Conservation (phyloP, 2,329 filamentous ascomycete genomes). For the Diplodia corticola region DNA sequence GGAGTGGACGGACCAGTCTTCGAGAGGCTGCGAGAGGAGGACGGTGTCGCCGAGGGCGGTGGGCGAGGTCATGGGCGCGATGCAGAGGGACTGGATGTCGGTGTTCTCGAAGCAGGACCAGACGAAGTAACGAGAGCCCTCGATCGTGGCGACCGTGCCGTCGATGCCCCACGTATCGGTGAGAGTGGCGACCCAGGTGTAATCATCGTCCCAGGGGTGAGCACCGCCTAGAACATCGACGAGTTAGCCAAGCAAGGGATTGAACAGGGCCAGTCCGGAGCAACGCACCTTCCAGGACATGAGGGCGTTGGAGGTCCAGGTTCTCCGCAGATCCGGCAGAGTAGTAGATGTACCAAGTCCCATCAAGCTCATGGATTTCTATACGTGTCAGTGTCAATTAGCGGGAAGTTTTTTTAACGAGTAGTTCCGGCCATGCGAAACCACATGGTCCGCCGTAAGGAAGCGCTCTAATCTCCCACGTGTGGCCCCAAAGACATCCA, state of each 20-base stretch:
- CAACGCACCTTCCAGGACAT: conserved; percentile 53
- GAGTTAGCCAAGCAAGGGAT: not conserved
- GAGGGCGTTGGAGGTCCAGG: conserved; percentile 52
- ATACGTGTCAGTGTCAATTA: not conserved
- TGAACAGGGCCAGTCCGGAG: not conserved
- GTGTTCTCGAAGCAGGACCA: conserved; percentile 54
- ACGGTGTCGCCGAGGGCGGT: conserved; percentile 48
- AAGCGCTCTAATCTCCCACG: too few species aligned
- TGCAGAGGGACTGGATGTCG: conserved; percentile 45
- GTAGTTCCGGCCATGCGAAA: not conserved
- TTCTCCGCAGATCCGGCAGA: conserved; percentile 52
- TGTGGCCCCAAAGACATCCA: too few species aligned
- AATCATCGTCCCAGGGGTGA: conserved; percentile 53
- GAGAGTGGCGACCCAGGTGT: conserved; percentile 52
- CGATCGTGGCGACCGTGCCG: conserved; percentile 54
- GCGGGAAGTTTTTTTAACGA: not conserved
- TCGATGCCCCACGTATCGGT: conserved; percentile 57
- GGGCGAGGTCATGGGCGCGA: conserved; percentile 44
- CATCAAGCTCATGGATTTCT: conserved; percentile 36
- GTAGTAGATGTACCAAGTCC: conserved; percentile 59
- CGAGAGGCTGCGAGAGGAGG: conserved; percentile 54
- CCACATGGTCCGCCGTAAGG: not conserved
- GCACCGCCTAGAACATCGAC: conserved; percentile 45
- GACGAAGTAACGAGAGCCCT: conserved; percentile 53
- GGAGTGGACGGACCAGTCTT: conserved; percentile 42